phyloP scores from a whole-genome alignment of 768 basidiomycete genomes.

The Suillus decipiens region DNA sequence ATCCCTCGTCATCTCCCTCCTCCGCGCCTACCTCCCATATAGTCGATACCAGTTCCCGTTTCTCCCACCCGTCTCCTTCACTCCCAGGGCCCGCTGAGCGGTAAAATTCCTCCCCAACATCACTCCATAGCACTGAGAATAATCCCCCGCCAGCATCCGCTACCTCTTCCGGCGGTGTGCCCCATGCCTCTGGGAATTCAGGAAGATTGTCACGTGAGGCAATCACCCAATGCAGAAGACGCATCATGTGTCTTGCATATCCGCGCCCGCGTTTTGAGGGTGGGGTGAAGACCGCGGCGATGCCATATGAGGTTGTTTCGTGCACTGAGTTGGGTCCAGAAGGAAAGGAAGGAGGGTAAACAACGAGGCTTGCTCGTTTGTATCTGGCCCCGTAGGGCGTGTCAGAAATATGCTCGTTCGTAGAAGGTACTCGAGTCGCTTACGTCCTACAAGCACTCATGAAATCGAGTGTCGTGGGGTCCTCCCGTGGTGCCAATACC shows the following conservation, averaged over 20 bases:
- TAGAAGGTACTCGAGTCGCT: slow-evolving; percentile 20
- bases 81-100: slow-evolving; percentile 37
- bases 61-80: slow-evolving; percentile 45
- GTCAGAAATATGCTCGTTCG: background rate
- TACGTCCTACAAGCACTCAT: slow-evolving; percentile 66
- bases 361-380: slow-evolving; percentile 34
- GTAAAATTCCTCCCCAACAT: slow-evolving; percentile 53
- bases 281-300: slow-evolving; percentile 62
- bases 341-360: slow-evolving; percentile 23
- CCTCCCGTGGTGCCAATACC: slow-evolving; percentile 56
- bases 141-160: slow-evolving; percentile 38
- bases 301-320: slow-evolving; percentile 46
- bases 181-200: slow-evolving; percentile 43
- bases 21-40: slow-evolving; percentile 36
- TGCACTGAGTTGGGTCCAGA: slow-evolving; percentile 19
- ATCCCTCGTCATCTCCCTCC: slow-evolving; percentile 13
- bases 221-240: slow-evolving; percentile 58
- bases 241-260: slow-evolving; percentile 66
- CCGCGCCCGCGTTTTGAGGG: slow-evolving; percentile 50
- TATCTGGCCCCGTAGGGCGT: slow-evolving; percentile 26
- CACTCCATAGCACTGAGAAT: slow-evolving; percentile 60
- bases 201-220: slow-evolving; percentile 37
- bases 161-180: slow-evolving; percentile 42
- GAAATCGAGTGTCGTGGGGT: slow-evolving; percentile 49
- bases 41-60: slow-evolving; percentile 38